phyloP scores from a whole-genome alignment of 2,329 filamentous ascomycete species.

The Chrysoporthe cubensis region DNA sequence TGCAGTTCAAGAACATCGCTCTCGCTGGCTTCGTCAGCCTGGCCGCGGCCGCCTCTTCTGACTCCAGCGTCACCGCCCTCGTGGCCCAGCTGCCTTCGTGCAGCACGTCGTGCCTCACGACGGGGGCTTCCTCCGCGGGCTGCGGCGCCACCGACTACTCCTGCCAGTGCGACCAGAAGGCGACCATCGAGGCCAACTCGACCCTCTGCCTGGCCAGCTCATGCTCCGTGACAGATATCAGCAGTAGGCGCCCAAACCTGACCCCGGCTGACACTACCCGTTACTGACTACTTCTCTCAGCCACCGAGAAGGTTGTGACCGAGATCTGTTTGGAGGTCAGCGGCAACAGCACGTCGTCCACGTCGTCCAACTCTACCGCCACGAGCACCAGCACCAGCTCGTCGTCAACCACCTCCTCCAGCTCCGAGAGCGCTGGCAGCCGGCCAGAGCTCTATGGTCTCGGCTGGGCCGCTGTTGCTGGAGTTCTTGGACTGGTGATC shows the following conservation, averaged over 20 bases:
- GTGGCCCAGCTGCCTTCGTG: conserved; percentile 26
- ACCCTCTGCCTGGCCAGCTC: conserved; percentile 17
- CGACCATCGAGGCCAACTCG: conserved; percentile 13
- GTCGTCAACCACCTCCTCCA: conserved; percentile 17
- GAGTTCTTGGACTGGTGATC: conserved; percentile 20
- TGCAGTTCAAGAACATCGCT: conserved; percentile 28
- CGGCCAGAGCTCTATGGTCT: conserved; percentile 24
- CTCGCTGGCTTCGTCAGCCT: conserved; percentile 25
- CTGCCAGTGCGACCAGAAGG: conserved; percentile 26
- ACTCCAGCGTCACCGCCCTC: conserved; percentile 17
- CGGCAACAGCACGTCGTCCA: conserved; percentile 7
- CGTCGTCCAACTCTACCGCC: background rate
- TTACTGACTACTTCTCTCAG: conserved; percentile 14
- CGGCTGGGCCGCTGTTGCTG: conserved; percentile 24
- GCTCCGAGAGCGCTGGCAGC: conserved; percentile 18
- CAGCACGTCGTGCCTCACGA: conserved; percentile 21
- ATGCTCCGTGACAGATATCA: conserved; percentile 25
- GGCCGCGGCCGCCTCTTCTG: conserved; percentile 21
- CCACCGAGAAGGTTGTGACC: conserved; percentile 18
- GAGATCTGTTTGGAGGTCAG: conserved; percentile 25
- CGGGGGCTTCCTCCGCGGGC: conserved; percentile 21
- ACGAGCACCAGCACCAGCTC: conserved; percentile 5
- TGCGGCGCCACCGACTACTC: conserved; percentile 25
- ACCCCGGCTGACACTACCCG: background rate
- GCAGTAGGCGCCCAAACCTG: conserved; percentile 15